Conservation (phyloP, 495 filamentous ascomycete genomes). For the Letharia columbiana region DNA sequence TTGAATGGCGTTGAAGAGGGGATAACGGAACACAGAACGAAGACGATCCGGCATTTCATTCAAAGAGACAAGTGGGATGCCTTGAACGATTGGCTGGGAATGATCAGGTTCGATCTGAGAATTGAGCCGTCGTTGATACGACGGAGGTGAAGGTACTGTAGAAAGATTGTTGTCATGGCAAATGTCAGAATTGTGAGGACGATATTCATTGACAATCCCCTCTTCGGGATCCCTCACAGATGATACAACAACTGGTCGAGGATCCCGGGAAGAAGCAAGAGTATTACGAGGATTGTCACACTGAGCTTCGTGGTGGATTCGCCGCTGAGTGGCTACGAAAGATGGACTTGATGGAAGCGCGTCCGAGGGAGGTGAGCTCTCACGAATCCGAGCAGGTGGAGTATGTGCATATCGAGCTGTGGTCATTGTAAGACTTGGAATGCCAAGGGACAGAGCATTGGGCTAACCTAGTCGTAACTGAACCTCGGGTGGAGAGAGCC, state of each 20-base stretch:
- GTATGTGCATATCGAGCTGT: slow-evolving; percentile 14
- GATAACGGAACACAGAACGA: slow-evolving; percentile 67
- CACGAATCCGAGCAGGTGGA: slow-evolving; percentile 2
- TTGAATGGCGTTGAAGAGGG: slow-evolving; percentile 84
- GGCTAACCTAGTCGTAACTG: slow-evolving; percentile 7
- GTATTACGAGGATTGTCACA: neutral
- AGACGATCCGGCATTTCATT: slow-evolving; percentile 69
- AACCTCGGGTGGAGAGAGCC: neutral
- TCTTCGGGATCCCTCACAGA: neutral
- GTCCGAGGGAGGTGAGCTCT: slow-evolving; percentile 31
- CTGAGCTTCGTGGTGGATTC: slow-evolving; percentile 17
- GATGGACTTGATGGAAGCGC: slow-evolving; percentile 35
- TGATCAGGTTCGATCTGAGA: slow-evolving; percentile 26
- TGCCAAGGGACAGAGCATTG: neutral
- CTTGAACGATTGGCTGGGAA: slow-evolving; percentile 47
- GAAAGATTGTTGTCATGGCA: neutral
- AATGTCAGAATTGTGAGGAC: neutral
- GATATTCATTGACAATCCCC: neutral
- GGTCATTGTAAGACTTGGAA: neutral
- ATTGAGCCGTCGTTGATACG: neutral
- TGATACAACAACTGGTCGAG: neutral
- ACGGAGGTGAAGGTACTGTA: neutral
- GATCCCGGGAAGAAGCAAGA: neutral
- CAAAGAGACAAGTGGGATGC: slow-evolving; percentile 65
- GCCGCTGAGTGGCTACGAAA: slow-evolving; percentile 29